A percentile compares a stretch with the other conserved stretches of the same genome.
Evolutionary conservation across 495 filamentous ascomycete species (phyloP).

Genomic region (Penicillium coprophilum): DNA sequence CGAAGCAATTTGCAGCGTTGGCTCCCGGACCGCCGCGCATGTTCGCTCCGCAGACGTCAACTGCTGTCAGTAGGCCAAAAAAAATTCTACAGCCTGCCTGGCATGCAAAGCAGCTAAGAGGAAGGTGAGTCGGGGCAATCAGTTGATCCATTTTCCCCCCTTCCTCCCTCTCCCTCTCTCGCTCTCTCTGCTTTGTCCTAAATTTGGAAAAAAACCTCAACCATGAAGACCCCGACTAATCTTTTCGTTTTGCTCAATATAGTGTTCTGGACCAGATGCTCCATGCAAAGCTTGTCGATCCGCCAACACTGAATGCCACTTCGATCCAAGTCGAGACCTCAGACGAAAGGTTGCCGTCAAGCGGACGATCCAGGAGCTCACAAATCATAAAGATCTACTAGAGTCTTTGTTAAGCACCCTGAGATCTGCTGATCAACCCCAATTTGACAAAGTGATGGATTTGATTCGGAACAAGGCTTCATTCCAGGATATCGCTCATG

Average conservation of each 20-base stretch:
- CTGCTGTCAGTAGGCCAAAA: slow-evolving; percentile 29
- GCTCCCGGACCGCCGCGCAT: slow-evolving; percentile 34
- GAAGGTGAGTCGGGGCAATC: slow-evolving; percentile 32
- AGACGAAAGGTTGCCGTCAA: slow-evolving; percentile 44
- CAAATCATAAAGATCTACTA: slow-evolving; percentile 35
- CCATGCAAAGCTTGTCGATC: slow-evolving; percentile 43
- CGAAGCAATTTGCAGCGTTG: slow-evolving; percentile 32
- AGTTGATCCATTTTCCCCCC: neutral
- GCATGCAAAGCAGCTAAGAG: slow-evolving; percentile 45
- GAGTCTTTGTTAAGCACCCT: slow-evolving; percentile 31
- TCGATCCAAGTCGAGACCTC: slow-evolving; percentile 42
- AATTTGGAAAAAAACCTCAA: neutral
- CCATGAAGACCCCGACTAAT: slow-evolving; percentile 4
- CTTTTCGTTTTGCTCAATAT: slow-evolving; percentile 1
- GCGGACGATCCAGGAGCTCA: slow-evolving; percentile 37
- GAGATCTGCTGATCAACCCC: slow-evolving; percentile 25
- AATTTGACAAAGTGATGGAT: slow-evolving; percentile 27
- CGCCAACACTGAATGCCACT: slow-evolving; percentile 34
- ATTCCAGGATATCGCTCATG: slow-evolving; percentile 26
- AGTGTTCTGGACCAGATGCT: slow-evolving; percentile 42
- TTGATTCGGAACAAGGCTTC: slow-evolving; percentile 29
- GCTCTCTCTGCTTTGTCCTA: neutral
- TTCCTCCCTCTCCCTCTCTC: neutral
- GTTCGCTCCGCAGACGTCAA: slow-evolving; percentile 20
- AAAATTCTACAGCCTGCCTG: slow-evolving; percentile 44